Conservation (phyloP, 1,139 yeast species). For the Barnettozyma hawaiiensis region DNA sequence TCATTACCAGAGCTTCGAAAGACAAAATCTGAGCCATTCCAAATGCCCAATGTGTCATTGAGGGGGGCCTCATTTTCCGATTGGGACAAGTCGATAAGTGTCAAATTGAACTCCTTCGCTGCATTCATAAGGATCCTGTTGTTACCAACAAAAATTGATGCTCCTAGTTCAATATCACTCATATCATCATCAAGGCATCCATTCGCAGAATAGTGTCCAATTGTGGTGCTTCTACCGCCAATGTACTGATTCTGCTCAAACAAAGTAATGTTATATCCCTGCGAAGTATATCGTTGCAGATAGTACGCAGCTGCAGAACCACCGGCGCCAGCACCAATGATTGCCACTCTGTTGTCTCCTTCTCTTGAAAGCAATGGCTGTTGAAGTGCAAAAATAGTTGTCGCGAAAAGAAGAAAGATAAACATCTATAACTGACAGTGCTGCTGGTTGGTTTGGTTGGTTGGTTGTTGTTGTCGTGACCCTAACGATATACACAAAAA, state of each 20-base stretch:
- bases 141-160: conserved; percentile 35
- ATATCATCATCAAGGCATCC: conserved; percentile 12
- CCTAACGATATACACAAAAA: too few relatives aligned
- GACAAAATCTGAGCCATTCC: conserved; percentile 34
- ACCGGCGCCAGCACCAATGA: conserved; percentile 45
- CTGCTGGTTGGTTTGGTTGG: too few relatives aligned
- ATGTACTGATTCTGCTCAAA: conserved; percentile 31
- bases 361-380: not conserved
- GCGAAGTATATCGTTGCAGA: conserved; percentile 30
- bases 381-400: not conserved
- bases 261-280: conserved; percentile 30
- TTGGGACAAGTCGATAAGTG: conserved; percentile 13
- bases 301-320: conserved; percentile 40
- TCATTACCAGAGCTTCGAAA: conserved; percentile 7
- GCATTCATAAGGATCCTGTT: conserved; percentile 34
- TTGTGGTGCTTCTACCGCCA: conserved; percentile 37
- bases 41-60: conserved; percentile 29
- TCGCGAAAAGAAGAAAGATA: not conserved
- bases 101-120: conserved; percentile 31
- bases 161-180: conserved; percentile 37
- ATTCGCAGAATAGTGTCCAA: conserved; percentile 19
- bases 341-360: conserved; percentile 27
- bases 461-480: too few relatives aligned
- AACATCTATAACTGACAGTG: not conserved
- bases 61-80: conserved; percentile 17